Conservation (phyloP, 2,329 filamentous ascomycete genomes). For the Calonectria crousiana region DNA sequence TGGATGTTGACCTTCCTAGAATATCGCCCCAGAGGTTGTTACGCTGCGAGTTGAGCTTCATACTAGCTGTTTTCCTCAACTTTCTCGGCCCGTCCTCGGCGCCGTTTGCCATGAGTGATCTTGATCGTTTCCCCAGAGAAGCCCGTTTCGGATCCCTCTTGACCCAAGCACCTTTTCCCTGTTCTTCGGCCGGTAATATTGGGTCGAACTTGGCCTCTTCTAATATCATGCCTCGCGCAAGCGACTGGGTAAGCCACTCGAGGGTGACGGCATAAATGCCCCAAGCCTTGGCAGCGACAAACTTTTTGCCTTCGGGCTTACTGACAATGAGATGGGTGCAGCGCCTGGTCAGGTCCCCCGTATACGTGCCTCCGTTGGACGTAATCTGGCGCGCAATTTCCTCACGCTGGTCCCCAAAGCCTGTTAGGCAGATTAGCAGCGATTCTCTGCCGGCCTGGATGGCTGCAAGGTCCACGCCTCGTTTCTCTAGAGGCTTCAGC, state of each 20-base stretch:
- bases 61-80: constrained; percentile 87
- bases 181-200: constrained; percentile 73
- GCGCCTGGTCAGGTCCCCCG: constrained; percentile 85
- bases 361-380: constrained; percentile 83
- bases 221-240: constrained; percentile 89
- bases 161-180: constrained; percentile 82
- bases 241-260: constrained; percentile 87
- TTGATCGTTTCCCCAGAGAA: constrained; percentile 69
- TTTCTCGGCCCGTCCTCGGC: constrained; percentile 78
- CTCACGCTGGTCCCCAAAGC: constrained; percentile 73
- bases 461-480: constrained; percentile 56
- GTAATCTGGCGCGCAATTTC: constrained; percentile 76
- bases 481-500: constrained; percentile 72
- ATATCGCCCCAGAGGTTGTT: constrained; percentile 94
- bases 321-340: constrained; percentile 91
- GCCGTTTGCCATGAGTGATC: constrained; percentile 60
- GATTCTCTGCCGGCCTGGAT: constrained; percentile 47
- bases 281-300: constrained; percentile 88
- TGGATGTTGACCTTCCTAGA: constrained; percentile 62
- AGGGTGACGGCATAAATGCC: constrained; percentile 81
- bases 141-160: constrained; percentile 61
- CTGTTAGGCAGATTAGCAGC: constrained; percentile 67
- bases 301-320: constrained; percentile 87
- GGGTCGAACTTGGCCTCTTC: constrained; percentile 90
- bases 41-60: constrained; percentile 83